Percentiles rank a stretch among this genome's conserved stretches.
Conservation (phyloP, 495 filamentous ascomycete genomes). For the Penicillium cataractarum region DNA sequence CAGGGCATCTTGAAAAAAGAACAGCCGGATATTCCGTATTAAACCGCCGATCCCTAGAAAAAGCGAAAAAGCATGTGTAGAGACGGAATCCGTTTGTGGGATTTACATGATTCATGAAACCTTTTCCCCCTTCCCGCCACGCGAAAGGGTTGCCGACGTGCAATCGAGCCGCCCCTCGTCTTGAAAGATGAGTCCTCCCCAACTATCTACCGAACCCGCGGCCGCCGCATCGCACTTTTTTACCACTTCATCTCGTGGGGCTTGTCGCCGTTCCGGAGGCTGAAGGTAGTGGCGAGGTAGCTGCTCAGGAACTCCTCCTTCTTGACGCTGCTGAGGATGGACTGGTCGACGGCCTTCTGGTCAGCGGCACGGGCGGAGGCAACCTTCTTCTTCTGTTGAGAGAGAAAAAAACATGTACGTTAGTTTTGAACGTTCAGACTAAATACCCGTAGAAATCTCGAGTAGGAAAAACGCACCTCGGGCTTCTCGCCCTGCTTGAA, state of each 20-base stretch:
- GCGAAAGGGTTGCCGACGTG: constrained; percentile 41
- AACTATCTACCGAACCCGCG: constrained; percentile 54
- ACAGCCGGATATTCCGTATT: constrained; percentile 44
- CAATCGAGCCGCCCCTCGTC: constrained; percentile 48
- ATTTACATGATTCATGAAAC: constrained; percentile 51
- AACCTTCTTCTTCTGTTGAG: constrained; percentile 88
- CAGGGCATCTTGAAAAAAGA: constrained; percentile 38
- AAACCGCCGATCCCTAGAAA: constrained; percentile 38
- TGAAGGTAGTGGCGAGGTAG: constrained; percentile 92
- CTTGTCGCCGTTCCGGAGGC: constrained; percentile 95
- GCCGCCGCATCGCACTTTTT: constrained; percentile 47
- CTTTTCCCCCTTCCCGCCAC: constrained; percentile 37
- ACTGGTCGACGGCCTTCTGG: constrained; percentile 97
- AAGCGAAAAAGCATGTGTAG: constrained; percentile 29
- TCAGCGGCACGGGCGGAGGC: constrained; percentile 86
- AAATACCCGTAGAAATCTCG: neutral
- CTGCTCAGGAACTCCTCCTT: constrained; percentile 85
- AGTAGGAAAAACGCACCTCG: constrained; percentile 66
- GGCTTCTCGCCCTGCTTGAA: constrained; percentile 97
- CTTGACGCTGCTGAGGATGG: constrained; percentile 89
- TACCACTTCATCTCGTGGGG: constrained; percentile 98
- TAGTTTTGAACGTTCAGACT: constrained; percentile 14
- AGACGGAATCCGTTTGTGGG: constrained; percentile 44
- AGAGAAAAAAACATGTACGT: constrained; percentile 17
- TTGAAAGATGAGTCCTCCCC: constrained; percentile 45